Evolutionary conservation across 108 stramenopile genomes (phyloP).

Genomic region (Skeletonema menzelii): DNA sequence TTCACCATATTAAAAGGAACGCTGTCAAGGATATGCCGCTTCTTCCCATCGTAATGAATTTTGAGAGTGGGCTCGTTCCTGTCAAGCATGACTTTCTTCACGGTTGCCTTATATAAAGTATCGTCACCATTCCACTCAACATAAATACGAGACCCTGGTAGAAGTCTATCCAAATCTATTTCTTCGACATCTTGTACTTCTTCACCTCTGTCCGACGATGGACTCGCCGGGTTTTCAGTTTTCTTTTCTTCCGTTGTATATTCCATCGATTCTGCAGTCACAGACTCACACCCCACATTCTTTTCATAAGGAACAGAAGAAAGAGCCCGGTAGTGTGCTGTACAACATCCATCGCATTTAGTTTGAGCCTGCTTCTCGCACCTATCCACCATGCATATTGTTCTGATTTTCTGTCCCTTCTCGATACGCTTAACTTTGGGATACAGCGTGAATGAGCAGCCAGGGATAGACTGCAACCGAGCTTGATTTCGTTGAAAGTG

Average conservation of each 20-base stretch:
- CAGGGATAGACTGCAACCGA: not conserved
- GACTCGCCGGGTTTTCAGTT: not conserved
- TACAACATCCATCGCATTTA: constrained; percentile 19
- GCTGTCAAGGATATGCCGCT: constrained; percentile 30
- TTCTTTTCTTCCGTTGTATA: not conserved
- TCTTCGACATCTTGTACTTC: not conserved
- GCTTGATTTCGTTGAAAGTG: constrained; percentile 5
- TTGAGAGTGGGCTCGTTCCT: constrained; percentile 8
- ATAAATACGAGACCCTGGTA: constrained; percentile 10
- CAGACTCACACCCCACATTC: not conserved
- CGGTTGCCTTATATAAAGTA: constrained; percentile 34
- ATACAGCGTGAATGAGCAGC: not conserved
- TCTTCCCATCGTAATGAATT: constrained; percentile 46
- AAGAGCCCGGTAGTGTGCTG: constrained; percentile 12
- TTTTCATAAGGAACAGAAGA: constrained; percentile 3
- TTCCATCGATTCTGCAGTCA: not conserved
- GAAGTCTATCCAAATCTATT: not conserved
- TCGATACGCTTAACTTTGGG: constrained; percentile 8
- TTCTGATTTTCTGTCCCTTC: constrained; percentile 15
- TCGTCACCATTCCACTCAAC: constrained; percentile 29
- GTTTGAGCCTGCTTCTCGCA: constrained; percentile 24
- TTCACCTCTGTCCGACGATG: not conserved
- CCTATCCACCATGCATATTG: constrained; percentile 15
- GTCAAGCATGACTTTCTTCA: constrained; percentile 24
- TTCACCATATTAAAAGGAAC: constrained; percentile 16